Percentiles rank a stretch among this genome's conserved stretches.
phyloP scores from a whole-genome alignment of 805 yeast species.

The Saccharomycodes ludwigii region DNA sequence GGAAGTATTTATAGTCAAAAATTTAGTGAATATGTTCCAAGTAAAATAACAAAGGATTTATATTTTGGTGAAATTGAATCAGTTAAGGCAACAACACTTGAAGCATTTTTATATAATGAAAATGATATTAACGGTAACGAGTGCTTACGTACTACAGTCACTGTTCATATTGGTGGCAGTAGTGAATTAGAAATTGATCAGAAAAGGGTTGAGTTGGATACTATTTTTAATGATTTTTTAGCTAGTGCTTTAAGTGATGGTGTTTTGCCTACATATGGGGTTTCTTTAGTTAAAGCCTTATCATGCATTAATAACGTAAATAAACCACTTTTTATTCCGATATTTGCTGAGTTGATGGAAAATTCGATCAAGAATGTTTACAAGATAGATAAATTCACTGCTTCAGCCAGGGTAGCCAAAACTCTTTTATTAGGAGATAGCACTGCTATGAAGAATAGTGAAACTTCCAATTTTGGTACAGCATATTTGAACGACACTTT shows the following conservation, averaged over 20 bases:
- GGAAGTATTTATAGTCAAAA: conserved; percentile 18
- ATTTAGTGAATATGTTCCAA: conserved; percentile 18
- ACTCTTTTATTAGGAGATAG: not conserved
- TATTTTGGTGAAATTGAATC: conserved; percentile 20
- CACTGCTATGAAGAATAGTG: not conserved
- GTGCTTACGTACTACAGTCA: conserved; percentile 14
- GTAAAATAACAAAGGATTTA: conserved; percentile 17
- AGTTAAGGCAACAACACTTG: conserved; percentile 21
- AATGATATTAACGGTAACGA: conserved; percentile 6
- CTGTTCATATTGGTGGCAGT: conserved; percentile 20
- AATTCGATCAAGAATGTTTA: conserved; percentile 10
- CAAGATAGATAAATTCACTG: not conserved
- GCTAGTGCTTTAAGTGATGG: conserved; percentile 19
- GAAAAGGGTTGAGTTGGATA: conserved; percentile 16
- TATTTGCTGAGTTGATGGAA: conserved; percentile 6
- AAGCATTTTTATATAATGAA: conserved; percentile 19
- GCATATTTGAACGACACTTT: not conserved
- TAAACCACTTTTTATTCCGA: not conserved
- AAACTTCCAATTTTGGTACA: not conserved
- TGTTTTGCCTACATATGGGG: conserved; percentile 17
- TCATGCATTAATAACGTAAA: not conserved
- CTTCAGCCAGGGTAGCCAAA: not conserved
- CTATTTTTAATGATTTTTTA: conserved; percentile 16
- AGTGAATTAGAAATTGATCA: conserved; percentile 20
- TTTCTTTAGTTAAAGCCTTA: conserved; percentile 14